Conservation (phyloP, 1,284 basidiomycete genomes). For the Ceratobasidium sp. region DNA sequence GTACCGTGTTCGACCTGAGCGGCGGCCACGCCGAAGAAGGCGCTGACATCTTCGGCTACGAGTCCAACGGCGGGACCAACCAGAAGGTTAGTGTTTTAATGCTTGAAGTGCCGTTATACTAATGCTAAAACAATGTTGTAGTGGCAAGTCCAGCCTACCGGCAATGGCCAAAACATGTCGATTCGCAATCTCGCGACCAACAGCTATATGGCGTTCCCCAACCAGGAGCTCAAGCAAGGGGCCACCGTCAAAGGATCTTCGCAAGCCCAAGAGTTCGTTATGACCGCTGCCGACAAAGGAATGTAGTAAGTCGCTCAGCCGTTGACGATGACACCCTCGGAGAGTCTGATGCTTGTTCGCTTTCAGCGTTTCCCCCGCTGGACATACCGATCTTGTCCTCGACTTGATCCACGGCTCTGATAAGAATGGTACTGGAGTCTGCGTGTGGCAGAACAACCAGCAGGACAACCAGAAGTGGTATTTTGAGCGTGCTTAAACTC, state of each 20-base stretch:
- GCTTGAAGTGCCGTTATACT: neutral
- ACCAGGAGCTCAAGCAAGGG: constrained; percentile 32
- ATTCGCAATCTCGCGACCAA: constrained; percentile 30
- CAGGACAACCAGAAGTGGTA: constrained; percentile 43
- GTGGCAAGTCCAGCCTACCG: constrained; percentile 37
- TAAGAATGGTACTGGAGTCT: constrained; percentile 25
- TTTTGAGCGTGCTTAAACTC: constrained; percentile 36
- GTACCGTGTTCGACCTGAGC: constrained; percentile 38
- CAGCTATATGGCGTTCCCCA: constrained; percentile 26
- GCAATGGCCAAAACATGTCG: constrained; percentile 36
- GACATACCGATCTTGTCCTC: constrained; percentile 27
- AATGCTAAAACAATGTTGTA: neutral
- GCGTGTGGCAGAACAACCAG: constrained; percentile 42
- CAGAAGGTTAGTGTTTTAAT: constrained; percentile 18
- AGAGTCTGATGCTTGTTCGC: neutral
- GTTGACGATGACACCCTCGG: neutral
- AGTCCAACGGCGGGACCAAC: constrained; percentile 35
- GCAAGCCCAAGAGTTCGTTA: constrained; percentile 25
- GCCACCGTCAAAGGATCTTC: constrained; percentile 26
- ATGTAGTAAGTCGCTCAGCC: constrained; percentile 19
- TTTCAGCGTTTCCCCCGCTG: constrained; percentile 8
- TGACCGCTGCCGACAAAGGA: constrained; percentile 31
- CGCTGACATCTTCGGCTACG: constrained; percentile 34
- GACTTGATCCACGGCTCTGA: constrained; percentile 27
- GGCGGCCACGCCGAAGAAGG: constrained; percentile 27